Base-by-base conservation (phyloP, 441 rosid species). In the Populus trichocarpa region DNA sequence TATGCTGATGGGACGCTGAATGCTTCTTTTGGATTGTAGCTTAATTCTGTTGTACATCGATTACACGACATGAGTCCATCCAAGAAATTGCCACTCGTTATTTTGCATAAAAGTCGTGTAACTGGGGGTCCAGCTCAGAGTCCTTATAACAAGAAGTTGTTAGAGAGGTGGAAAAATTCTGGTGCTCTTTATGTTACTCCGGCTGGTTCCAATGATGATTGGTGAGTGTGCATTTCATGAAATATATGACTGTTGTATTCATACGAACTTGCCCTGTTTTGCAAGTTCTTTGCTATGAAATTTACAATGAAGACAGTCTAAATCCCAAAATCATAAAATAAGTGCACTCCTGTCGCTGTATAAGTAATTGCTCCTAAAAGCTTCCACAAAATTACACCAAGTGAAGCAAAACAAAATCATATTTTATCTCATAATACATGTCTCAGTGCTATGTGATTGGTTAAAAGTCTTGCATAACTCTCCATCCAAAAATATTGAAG, bases 141-240 rank as follows among this genome's bases (percentile, higher is more conserved):
- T 82, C 94, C 95, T 67, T 86, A 76, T 67, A 89, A 91, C 86
- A 87, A 79, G 85, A 88, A 80, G 50, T 79, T 89, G 85, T 77
- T 96, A 83, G 92, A 90, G 80, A 78, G 66, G 38, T 96, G 98
- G 97, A 85, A 78, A 66, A 88, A 83, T 10, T 82, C 96, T 22
- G 92, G 93, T 82, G 94, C 96, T 75, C 93, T 96, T 53, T 96
- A 92, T 77, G 86, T 88, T 67, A 90, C 98, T 63, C 99, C 99
- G 74, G 78, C 83, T 70, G 99, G 99, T 79, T 92, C 98, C 53
- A 93, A 96, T 80, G 98, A 96, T 87, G 98, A 96, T 84, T 96
- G 99, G 99, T 96, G 84, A 74, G 86, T 74, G 2, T 6, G 11
- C 71, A 69, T 70, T 70, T 20, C 22, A 57, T 57, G 63, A 57